Base-by-base conservation (phyloP, 1,284 basidiomycete species). In the Nidula niveotomentosa region DNA sequence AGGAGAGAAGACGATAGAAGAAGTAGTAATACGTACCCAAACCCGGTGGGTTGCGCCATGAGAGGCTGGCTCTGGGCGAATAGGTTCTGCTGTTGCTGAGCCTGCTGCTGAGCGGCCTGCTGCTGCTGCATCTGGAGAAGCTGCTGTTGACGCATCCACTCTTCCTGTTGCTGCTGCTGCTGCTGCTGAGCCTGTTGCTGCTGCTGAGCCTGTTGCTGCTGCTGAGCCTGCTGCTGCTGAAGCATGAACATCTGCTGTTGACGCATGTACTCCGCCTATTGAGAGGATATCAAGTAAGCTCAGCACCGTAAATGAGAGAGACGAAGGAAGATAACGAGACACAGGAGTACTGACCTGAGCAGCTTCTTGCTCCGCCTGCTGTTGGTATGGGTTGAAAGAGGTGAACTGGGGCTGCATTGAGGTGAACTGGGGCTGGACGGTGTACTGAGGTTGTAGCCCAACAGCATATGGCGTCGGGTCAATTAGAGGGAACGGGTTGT, bases 361-460 rank as follows among this genome's bases (percentile, higher is more conserved):
- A 15, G 87, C 87, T 68, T 92, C 88, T 62, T 97, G 88, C 66
- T 98, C 93, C 50, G 94, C 88, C 62, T 96, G 90, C 73, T 97
- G 94, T 59, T 97, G 91, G 67, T 98, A 99, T 0, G 96, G 96
- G 60, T 96, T 97, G 83, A 97, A 96, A 62, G 94, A 94, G 2
- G 96, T 98, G 64, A 86, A 91, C 64, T 91, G 89, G 0, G 85
- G 84, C 61, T 87, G 72, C 17, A 77, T 57, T 15, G 70, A 67
- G 3, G 76, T 78, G 57, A 70, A 77, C 53, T 79, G 85, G 0
- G 81, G 81, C 61, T 85, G 86, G 3, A 89, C 47, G 30, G 76
- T 77, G 53, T 65, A 76, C 59, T 85, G 85, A 0, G 81, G 82
- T 63, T 85, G 86, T 8, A 88, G 70, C 8, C 82, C 78, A 37